These are phyloP conservation scores for Medicago truncatula DNA, from an alignment of 306 rosid species.

Conservation along the genomic window DNA sequence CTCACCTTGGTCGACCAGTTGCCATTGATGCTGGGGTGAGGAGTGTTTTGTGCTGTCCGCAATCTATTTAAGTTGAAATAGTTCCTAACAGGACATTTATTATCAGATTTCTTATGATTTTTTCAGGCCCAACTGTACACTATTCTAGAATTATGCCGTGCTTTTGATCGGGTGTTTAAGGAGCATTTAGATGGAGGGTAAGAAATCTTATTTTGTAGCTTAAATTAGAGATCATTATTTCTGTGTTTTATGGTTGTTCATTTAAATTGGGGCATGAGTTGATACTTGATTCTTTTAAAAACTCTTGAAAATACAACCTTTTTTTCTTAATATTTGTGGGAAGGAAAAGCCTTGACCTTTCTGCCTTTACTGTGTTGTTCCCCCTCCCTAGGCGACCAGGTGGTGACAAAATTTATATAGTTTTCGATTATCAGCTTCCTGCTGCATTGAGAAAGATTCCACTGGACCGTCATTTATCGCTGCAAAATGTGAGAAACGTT, in stretches of 20 bases:
- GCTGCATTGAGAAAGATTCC: conserved; percentile 98
- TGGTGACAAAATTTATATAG: conserved; percentile 85
- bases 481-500: conserved; percentile 81
- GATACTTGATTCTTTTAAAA: conserved; percentile 1
- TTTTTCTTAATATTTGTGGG: neutral
- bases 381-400: conserved; percentile 78
- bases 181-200: conserved; percentile 98
- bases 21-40: conserved; percentile 97
- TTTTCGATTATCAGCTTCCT: conserved; percentile 95
- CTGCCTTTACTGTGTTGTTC: conserved; percentile 34
- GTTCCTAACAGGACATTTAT: conserved; percentile 14
- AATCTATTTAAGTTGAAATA: conserved; percentile 16
- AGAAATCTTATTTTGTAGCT: conserved; percentile 16
- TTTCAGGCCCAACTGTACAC: conserved; percentile 87
- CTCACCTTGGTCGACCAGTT: conserved; percentile 83
- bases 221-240: neutral
- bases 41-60: conserved; percentile 13
- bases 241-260: neutral
- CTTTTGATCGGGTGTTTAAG: conserved; percentile 86
- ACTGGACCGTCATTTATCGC: conserved; percentile 86
- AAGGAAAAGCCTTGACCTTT: conserved; percentile 27
- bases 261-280: neutral
- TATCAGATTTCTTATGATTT: conserved; percentile 23
- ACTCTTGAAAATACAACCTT: neutral
- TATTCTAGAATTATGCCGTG: conserved; percentile 85